Evolutionary conservation across 2,329 filamentous ascomycete genomes (phyloP), one percentile per base, ranked within the genome.

Genomic region (Pseudocercospora macadamiae): DNA sequence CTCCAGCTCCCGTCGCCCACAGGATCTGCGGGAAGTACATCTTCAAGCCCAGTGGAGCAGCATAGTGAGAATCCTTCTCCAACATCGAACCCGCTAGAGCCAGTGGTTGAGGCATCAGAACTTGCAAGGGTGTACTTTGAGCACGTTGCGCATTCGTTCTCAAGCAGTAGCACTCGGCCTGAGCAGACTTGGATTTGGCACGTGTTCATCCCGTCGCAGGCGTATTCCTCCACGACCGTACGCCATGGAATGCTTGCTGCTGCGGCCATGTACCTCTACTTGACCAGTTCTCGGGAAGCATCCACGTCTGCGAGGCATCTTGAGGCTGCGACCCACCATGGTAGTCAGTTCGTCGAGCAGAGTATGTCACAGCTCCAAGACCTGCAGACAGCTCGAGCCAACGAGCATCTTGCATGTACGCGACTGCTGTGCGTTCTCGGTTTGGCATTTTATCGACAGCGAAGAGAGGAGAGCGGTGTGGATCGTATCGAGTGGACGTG

Each of bases 131-230:
- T 47, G 42, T 47, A 47, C 23, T 26, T 47, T 7, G 42, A 47
- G 42, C 42, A 47, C 10, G 42, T 47, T n/a, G 42, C 42, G 42
- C 42, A 26, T 47, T 47, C 42, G 42, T 47, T 47, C 23, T 47
- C 21, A 3, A 47, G 14, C 23, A 47, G 42, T 26, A 47, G 23
- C 42, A 47, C 42, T 14, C 21, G 19, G 10, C 42, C 23, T 26
- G 42, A 47, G 42, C 42, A 47, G 23, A 47, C 42, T 9, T 47
- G 42, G 42, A 12, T 47, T 6, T 47, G 42, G 42, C 42, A 47
- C 16, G 42, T 47, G 4, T 47, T 47, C 23, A 47, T 47, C 6
- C 42, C 42, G 14, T 47, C 42, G 19, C 42, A 47, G 14, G 42
- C 42, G 14, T 47, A 47, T 47, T 47, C 42, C 3, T 47, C 42